These are phyloP conservation scores for Citrus inodora DNA, from an alignment of 345 rosid genomes.

Conservation along the genomic window DNA sequence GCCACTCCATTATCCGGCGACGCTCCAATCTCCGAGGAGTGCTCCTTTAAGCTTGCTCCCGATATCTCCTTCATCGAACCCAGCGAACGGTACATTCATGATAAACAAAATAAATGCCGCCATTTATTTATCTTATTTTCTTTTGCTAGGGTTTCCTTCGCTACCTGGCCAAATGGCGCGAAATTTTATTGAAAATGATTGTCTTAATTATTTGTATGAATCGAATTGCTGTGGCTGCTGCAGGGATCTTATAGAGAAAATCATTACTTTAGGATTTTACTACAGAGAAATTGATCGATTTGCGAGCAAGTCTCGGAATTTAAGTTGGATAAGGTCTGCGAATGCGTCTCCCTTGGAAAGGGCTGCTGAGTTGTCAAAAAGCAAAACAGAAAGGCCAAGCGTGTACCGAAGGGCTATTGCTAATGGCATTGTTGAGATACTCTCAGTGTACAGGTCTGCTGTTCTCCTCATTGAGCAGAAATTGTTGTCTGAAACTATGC, in stretches of 20 bases:
- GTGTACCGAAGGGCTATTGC: constrained; percentile 88
- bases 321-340: constrained; percentile 79
- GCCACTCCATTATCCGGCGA: constrained; percentile 54
- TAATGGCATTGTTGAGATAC: constrained; percentile 89
- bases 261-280: constrained; percentile 81
- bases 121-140: not conserved
- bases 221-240: constrained; percentile 2
- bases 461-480: constrained; percentile 89
- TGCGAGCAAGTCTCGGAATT: constrained; percentile 65
- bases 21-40: constrained; percentile 61
- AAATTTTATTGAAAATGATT: not conserved
- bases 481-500: constrained; percentile 70
- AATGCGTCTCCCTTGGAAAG: constrained; percentile 47
- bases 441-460: constrained; percentile 78
- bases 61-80: constrained; percentile 87
- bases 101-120: not conserved
- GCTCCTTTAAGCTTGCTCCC: constrained; percentile 81
- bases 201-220: not conserved
- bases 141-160: constrained; percentile 3
- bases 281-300: constrained; percentile 89
- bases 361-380: constrained; percentile 41
- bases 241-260: constrained; percentile 87
- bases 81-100: constrained; percentile 57
- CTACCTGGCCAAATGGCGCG: not conserved
- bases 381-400: constrained; percentile 39